Percentiles rank a stretch among this genome's conserved stretches.
These are phyloP conservation scores for Penicillium aurantiogriseum DNA, from an alignment of 2,329 filamentous ascomycete genomes.

Conservation along the genomic window DNA sequence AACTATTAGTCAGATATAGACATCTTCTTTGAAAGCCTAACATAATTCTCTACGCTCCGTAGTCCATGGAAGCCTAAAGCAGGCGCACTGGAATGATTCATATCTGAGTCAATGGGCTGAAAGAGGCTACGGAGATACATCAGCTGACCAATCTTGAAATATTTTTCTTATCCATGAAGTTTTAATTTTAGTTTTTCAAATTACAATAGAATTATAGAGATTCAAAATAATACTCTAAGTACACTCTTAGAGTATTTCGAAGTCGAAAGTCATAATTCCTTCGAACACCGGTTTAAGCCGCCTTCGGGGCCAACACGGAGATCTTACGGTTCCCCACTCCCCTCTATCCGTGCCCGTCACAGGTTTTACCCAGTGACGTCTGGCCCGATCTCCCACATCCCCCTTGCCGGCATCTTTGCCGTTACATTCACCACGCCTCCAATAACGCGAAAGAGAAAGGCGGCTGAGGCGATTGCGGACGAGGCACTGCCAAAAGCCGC, in stretches of 20 bases:
- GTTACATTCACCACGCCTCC: slow-evolving; percentile 52
- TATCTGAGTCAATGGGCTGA: slow-evolving; percentile 1
- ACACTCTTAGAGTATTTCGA: neutral
- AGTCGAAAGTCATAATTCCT: neutral
- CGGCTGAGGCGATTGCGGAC: slow-evolving; percentile 45
- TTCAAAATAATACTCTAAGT: no score
- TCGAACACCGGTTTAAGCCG: neutral
- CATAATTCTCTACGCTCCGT: neutral
- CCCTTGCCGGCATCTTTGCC: slow-evolving; percentile 18
- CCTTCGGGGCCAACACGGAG: neutral
- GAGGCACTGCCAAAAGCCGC: slow-evolving; percentile 28
- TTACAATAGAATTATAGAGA: neutral
- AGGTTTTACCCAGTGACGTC: slow-evolving; percentile 9
- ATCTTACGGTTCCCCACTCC: slow-evolving; percentile 8
- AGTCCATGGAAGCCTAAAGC: neutral
- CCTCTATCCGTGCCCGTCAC: slow-evolving; percentile 7
- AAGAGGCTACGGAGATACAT: neutral
- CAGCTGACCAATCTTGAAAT: neutral
- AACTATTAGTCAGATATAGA: neutral
- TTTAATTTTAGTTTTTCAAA: neutral
- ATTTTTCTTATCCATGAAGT: neutral
- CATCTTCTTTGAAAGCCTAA: neutral
- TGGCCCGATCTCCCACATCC: neutral
- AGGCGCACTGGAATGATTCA: neutral
- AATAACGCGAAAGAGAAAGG: slow-evolving; percentile 54